Percentiles rank a stretch among this genome's conserved stretches.
Evolutionary conservation across 176 grass and related monocot genomes (phyloP).

Genomic region (Chloris gayana): DNA sequence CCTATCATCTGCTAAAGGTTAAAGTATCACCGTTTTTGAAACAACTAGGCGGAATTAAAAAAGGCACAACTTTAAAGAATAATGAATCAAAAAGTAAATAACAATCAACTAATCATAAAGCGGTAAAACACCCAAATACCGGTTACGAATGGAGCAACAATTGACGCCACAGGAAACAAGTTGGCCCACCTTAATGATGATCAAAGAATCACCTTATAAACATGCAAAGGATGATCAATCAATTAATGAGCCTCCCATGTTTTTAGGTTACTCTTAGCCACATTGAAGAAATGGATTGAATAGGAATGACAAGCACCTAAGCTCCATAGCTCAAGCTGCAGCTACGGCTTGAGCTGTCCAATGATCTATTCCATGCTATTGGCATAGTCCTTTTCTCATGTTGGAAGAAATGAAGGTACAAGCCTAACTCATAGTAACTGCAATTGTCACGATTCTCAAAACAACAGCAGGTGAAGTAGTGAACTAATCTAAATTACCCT

Average conservation of each 20-base stretch:
- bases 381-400: neutral
- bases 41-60: neutral
- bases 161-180: neutral
- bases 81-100: neutral
- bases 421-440: neutral
- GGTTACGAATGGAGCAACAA: neutral
- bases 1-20: constrained; percentile 1
- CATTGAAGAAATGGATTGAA: neutral
- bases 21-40: neutral
- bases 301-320: neutral
- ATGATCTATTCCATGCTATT: neutral
- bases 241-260: neutral
- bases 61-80: neutral
- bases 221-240: too few relatives aligned
- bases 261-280: neutral
- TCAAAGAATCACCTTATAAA: constrained; percentile 15
- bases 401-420: neutral
- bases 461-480: neutral
- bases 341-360: neutral
- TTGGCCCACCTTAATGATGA: neutral
- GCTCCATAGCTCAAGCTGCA: too few relatives aligned
- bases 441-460: neutral
- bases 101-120: neutral
- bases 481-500: neutral
- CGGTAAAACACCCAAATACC: neutral